Conservation (phyloP, 106 monocot species). For the Allium sativum region DNA sequence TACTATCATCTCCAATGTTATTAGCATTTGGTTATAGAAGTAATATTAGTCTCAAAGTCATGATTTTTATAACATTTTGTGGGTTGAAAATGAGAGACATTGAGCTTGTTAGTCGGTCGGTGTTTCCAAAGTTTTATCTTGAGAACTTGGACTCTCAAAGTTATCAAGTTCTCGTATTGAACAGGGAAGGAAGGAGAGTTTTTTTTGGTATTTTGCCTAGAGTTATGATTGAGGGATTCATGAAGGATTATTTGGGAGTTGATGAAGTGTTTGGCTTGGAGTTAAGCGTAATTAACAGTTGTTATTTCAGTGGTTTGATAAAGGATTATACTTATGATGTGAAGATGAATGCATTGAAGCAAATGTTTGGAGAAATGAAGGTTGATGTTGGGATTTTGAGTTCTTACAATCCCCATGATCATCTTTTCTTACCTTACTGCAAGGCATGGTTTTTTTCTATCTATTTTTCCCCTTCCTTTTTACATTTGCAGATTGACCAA, state of each 20-base stretch:
- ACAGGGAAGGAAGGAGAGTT: constrained; percentile 28
- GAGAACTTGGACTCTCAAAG: constrained; percentile 40
- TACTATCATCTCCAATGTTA: constrained; percentile 40
- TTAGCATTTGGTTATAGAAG: constrained; percentile 20
- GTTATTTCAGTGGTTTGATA: constrained; percentile 42
- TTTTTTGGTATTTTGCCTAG: constrained; percentile 41
- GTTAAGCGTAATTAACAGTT: constrained; percentile 18
- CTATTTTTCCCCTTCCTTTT: background rate
- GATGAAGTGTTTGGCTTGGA: constrained; percentile 34
- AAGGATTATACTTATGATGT: background rate
- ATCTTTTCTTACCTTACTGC: constrained; percentile 30
- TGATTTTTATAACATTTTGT: constrained; percentile 64
- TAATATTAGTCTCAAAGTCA: constrained; percentile 18
- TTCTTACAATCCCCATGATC: constrained; percentile 18
- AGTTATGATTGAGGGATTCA: constrained; percentile 60
- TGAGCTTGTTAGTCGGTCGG: constrained; percentile 41
- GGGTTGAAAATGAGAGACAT: constrained; percentile 30
- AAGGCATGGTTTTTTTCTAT: constrained; percentile 27
- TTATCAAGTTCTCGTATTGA: constrained; percentile 18
- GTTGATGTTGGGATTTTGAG: constrained; percentile 38
- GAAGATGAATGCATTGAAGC: constrained; percentile 14
- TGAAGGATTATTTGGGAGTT: constrained; percentile 38
- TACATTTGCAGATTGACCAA: too few species aligned
- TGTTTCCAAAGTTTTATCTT: constrained; percentile 60
- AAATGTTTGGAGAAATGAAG: constrained; percentile 20